Base-by-base conservation (phyloP, 192 early-diverging fungal genomes). In the Kappamyces sp. region DNA sequence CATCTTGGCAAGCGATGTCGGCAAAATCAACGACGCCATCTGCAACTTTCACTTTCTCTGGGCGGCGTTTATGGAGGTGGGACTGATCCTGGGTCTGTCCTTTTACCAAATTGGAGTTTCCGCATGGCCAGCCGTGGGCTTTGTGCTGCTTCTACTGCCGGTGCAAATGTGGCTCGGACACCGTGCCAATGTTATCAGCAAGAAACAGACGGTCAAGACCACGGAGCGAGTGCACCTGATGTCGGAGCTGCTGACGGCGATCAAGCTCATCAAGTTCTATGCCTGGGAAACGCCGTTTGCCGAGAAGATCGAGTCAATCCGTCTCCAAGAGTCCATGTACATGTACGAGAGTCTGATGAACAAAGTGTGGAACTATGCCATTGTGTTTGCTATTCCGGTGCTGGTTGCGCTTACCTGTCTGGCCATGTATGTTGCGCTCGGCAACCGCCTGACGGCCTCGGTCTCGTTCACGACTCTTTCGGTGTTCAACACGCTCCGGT, bases 211-310 rank as follows among this genome's bases (percentile, higher is more conserved):
- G 39, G 64, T 64, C n/a, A 65, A 70, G 30, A 86, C 84, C 2
- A 78, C 76, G 5, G 60, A 73, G 31, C 71, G 86, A 35, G 83
- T 88, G 31, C 84, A 85, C 59, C 64, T 88, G 45, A 88, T 87
- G 76, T 84, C 83, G 0, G 86, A 88, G 63, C 71, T 85, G 37
- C 62, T 88, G 45, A 87, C 84, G 2, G 85, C 84, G 14, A 83
- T 88, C 58, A 88, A 86, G 59, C 66, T 88, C 22, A 83, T 88
- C 60, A 88, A 88, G 61, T 82, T 87, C 54, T 88, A 88, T 62
- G 76, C 83, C 6, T 88, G 86, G 86, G 86, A 88, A 49, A 54
- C 66, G 1, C 77, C 77, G n/a, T 88, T 88, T 59, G 54, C 63
- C 42, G 69, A 80, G 14, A 79, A 81, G 37, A 75, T 88, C 35